Base-by-base conservation (phyloP, 805 yeast species). In the Candida incommunis region DNA sequence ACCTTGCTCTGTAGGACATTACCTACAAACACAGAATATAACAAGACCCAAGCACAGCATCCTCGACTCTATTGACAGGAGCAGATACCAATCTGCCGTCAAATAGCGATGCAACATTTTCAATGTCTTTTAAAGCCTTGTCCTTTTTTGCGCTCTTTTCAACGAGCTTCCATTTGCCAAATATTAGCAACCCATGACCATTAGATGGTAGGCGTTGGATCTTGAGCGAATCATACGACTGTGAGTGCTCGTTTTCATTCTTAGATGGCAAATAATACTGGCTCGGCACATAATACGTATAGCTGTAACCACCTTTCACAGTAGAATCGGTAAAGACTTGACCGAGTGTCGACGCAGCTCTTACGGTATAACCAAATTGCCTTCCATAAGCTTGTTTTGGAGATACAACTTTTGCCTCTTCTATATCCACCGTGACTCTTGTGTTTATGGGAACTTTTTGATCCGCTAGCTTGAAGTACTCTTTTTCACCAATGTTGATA, bases 361-460 rank as follows among this genome's bases (percentile, higher is more conserved):
- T 66, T 1, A 87, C 88, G 46, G 72, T 74, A 58, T 81, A 87
- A 0, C 94, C 94, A 11, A 65, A 62, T 1, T 81, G 83, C 1
- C 45, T 40, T 22, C 63, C 65, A 52, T 84, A 82, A 0, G 92
- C 94, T 42, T 72, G 78, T 9, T 65, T 52, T 4, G 92, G 85
- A 0, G 85, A 74, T 0, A 84, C 92, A 11, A 85, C 74, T 45
- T 70, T 72, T 43, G 70, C 71, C 9, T 72, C 72, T 41, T 74
- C 66, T 7, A 77, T 50, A 54, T 88, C 85, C 1, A 88, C 84
- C 0, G 94, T 84, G 7, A 88, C 95, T 51, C 94, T 68, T 15
- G 81, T 85, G 53, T 82, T 77, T 0, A 76, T 72, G 2, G 95
- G 95, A 2, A 84, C 78, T 46, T 77, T 78, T 50, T 72, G 74